Percentiles rank a stretch among this genome's conserved stretches.
Conservation (phyloP, 345 rosid species). For the Aethionema arabicum region DNA sequence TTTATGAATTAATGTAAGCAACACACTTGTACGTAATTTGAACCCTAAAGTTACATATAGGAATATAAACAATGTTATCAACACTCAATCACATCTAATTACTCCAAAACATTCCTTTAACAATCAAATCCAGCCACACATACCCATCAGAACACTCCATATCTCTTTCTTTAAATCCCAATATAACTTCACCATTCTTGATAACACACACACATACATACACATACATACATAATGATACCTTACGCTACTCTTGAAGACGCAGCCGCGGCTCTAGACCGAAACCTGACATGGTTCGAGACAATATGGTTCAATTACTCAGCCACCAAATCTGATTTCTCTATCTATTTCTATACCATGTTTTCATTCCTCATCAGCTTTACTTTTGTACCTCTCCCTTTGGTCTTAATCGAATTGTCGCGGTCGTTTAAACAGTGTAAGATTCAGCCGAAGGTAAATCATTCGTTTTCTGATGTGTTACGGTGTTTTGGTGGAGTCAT, state of each 20-base stretch:
- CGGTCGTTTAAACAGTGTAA: slow-evolving; percentile 51
- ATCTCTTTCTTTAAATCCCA: background rate
- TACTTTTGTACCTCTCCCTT: slow-evolving; percentile 73
- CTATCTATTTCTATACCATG: slow-evolving; percentile 65
- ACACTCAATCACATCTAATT: too few relatives aligned
- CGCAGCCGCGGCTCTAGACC: slow-evolving; percentile 57
- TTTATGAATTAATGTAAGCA: too few relatives aligned
- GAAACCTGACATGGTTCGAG: slow-evolving; percentile 67
- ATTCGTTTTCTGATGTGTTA: slow-evolving; percentile 50
- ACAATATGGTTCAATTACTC: slow-evolving; percentile 74
- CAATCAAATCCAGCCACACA: too few relatives aligned
- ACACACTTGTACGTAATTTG: background rate
- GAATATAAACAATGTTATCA: too few relatives aligned
- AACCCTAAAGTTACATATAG: too few relatives aligned
- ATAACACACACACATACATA: background rate
- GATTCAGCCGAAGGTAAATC: slow-evolving; percentile 76
- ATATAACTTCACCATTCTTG: background rate
- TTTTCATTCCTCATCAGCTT: slow-evolving; percentile 53
- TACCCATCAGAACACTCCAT: too few relatives aligned
- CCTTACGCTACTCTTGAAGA: slow-evolving; percentile 58
- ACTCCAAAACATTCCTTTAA: too few relatives aligned
- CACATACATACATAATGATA: slow-evolving; percentile 48
- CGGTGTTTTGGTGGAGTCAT: slow-evolving; percentile 67
- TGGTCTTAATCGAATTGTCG: slow-evolving; percentile 46
- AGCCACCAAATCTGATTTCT: slow-evolving; percentile 67